Evolutionary conservation across 1,284 basidiomycete genomes (phyloP).

Genomic region (Sanguinoderma infundibulare): DNA sequence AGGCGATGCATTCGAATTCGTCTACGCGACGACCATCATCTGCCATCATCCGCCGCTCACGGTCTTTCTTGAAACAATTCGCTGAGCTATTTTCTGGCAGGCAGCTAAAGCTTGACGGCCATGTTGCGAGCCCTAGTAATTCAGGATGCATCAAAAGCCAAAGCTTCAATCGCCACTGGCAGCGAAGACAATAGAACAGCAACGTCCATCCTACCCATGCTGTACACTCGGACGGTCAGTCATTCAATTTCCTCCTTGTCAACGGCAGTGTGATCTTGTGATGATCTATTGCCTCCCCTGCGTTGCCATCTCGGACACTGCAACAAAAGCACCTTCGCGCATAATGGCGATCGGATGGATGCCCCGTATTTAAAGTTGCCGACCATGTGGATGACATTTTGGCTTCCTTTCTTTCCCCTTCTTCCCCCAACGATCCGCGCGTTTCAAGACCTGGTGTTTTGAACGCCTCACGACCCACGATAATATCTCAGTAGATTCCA

Average conservation of each 20-base stretch:
- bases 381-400: background rate
- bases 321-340: background rate
- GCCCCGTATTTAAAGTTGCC: background rate
- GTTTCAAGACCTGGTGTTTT: constrained; percentile 22
- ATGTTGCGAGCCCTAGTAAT: background rate
- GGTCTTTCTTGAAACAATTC: background rate
- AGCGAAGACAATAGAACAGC: background rate
- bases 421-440: constrained; percentile 5
- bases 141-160: background rate
- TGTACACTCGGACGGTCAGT: background rate
- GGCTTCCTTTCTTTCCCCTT: background rate
- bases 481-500: too few species aligned
- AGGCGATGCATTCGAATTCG: too few species aligned
- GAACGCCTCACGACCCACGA: constrained; percentile 8
- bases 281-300: background rate
- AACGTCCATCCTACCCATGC: background rate
- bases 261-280: background rate
- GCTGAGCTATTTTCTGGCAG: background rate
- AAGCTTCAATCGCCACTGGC: background rate
- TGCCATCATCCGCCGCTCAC: background rate
- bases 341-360: background rate
- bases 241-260: background rate
- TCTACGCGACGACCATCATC: background rate
- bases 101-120: background rate
- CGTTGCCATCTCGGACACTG: too few species aligned